Percentiles rank a stretch among this genome's conserved stretches.
phyloP scores from a whole-genome alignment of 139 green algal species.

The Astrephomene gubernaculifera region DNA sequence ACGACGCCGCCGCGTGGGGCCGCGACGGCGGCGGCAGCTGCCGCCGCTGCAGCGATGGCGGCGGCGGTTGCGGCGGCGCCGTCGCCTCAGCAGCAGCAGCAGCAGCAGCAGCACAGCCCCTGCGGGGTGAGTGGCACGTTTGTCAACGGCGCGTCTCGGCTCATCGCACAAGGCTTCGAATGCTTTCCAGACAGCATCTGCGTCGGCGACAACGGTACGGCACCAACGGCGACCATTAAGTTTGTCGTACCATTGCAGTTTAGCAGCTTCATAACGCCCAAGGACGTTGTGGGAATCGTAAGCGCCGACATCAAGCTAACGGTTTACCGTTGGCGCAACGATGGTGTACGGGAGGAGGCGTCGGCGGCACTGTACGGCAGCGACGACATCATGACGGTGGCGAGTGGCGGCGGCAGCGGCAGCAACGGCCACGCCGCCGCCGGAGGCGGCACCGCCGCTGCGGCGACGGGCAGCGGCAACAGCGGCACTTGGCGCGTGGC shows the following conservation, averaged over 20 bases:
- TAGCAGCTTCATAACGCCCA: neutral
- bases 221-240: neutral
- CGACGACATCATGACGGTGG: neutral
- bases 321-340: neutral
- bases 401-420: neutral
- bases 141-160: neutral
- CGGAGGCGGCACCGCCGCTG: too few species aligned
- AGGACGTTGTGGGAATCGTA: neutral
- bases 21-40: too few species aligned
- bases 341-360: neutral
- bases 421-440: too few species aligned
- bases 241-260: neutral
- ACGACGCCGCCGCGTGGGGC: too few species aligned
- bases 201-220: neutral
- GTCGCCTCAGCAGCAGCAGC: too few species aligned
- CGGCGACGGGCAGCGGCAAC: neutral
- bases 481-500: neutral
- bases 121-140: conserved; percentile 1
- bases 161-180: conserved; percentile 14
- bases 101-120: neutral
- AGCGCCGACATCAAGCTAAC: neutral
- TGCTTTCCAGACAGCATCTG: neutral
- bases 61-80: too few species aligned
- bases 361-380: neutral
- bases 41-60: too few species aligned